phyloP scores from a whole-genome alignment of 768 basidiomycete species.

The Suillus occidentalis region DNA sequence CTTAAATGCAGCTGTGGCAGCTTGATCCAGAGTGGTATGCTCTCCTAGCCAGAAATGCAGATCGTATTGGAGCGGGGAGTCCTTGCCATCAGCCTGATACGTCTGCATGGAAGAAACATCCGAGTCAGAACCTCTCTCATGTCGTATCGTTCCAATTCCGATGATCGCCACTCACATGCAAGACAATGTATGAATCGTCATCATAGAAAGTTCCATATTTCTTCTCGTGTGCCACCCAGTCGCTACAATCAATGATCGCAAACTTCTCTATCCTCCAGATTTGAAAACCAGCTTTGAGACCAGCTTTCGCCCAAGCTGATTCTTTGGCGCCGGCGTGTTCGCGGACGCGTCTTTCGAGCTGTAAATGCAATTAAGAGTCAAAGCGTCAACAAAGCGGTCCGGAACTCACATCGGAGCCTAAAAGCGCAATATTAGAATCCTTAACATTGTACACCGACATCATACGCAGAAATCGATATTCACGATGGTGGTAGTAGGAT shows the following conservation, averaged over 20 bases:
- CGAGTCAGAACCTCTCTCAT: background rate
- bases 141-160: background rate
- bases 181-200: conserved; percentile 66
- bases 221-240: background rate
- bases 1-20: conserved; percentile 63
- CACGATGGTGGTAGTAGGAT: conserved; percentile 8
- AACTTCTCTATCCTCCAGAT: conserved; percentile 65
- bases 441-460: conserved; percentile 49
- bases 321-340: conserved; percentile 53
- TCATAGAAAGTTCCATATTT: conserved; percentile 59
- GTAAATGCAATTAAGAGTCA: background rate
- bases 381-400: conserved; percentile 1
- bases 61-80: conserved; percentile 47
- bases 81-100: conserved; percentile 50
- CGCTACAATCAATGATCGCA: conserved; percentile 44
- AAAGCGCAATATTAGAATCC: conserved; percentile 61
- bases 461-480: conserved; percentile 2
- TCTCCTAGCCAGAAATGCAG: conserved; percentile 68
- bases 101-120: conserved; percentile 39
- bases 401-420: conserved; percentile 57
- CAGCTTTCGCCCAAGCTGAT: conserved; percentile 51
- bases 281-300: conserved; percentile 42
- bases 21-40: conserved; percentile 60
- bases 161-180: conserved; percentile 43
- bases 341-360: conserved; percentile 50